Evolutionary conservation across 176 grass and related monocot species (phyloP).

Genomic region (Zea luxurians): DNA sequence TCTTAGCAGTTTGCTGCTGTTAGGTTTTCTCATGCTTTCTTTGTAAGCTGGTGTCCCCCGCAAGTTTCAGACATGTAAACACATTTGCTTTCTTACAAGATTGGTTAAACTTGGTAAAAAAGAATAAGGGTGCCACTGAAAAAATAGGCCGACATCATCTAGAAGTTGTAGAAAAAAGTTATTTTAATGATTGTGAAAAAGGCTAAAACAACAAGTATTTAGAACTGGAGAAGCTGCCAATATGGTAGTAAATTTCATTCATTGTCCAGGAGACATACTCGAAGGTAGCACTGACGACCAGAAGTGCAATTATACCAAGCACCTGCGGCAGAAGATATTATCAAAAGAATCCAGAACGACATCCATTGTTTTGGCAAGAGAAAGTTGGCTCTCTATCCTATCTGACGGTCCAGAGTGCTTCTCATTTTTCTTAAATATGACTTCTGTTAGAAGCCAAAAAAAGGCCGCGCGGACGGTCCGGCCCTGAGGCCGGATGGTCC

Average conservation of each 20-base stretch:
- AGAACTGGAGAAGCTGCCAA: neutral
- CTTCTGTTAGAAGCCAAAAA: too few relatives aligned
- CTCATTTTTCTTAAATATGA: conserved; percentile 63
- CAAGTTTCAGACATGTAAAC: too few relatives aligned
- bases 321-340: conserved; percentile 93
- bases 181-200: neutral
- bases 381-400: conserved; percentile 46
- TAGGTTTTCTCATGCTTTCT: too few relatives aligned
- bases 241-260: neutral
- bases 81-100: too few relatives aligned
- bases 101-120: too few relatives aligned
- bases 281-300: conserved; percentile 81
- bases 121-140: neutral
- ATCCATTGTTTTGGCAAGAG: conserved; percentile 68
- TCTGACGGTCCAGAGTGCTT: conserved; percentile 49
- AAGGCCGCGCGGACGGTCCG: too few relatives aligned
- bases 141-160: neutral
- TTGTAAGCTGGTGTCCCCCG: too few relatives aligned
- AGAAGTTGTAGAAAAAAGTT: neutral
- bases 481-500: too few relatives aligned
- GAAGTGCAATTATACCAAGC: conserved; percentile 67
- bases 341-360: conserved; percentile 89
- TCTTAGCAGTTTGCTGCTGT: too few relatives aligned
- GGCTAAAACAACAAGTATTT: neutral
- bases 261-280: conserved; percentile 47